Conservation (phyloP, 306 rosid genomes). For the Acacia crassicarpa region DNA sequence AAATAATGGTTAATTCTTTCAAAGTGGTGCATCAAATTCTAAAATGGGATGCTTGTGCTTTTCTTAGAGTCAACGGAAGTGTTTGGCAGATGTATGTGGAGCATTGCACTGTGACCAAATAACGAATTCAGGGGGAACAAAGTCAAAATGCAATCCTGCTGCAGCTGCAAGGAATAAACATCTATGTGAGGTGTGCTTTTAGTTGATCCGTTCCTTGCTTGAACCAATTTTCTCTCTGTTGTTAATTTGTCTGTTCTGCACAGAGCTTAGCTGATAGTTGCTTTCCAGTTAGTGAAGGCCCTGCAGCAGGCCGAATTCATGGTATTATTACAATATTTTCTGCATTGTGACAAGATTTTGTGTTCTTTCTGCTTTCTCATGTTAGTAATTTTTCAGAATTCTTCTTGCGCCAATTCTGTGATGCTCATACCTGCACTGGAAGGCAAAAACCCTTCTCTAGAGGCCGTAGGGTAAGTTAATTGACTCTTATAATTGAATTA, state of each 20-base stretch:
- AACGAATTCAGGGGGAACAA: conserved; percentile 47
- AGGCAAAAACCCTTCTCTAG: conserved; percentile 54
- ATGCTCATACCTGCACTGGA: conserved; percentile 67
- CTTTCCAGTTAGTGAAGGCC: conserved; percentile 63
- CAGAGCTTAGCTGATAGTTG: conserved; percentile 74
- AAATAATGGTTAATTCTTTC: neutral
- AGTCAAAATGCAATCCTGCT: conserved; percentile 76
- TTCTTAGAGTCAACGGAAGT: conserved; percentile 60
- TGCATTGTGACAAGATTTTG: conserved; percentile 33
- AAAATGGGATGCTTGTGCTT: conserved; percentile 37
- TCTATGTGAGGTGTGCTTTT: conserved; percentile 74
- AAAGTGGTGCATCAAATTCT: conserved; percentile 16
- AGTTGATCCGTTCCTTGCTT: conserved; percentile 4
- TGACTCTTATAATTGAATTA: neutral
- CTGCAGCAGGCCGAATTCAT: conserved; percentile 67
- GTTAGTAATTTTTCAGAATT: conserved; percentile 48
- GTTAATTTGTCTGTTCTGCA: conserved; percentile 22
- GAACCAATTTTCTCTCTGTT: conserved; percentile 15
- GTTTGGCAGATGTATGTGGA: conserved; percentile 81
- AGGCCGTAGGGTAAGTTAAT: conserved; percentile 61
- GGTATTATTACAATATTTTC: conserved; percentile 57
- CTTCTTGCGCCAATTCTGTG: conserved; percentile 80
- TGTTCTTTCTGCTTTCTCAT: conserved; percentile 23
- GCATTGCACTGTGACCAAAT: conserved; percentile 72
- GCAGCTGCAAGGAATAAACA: conserved; percentile 72